Conservation (phyloP, 1,284 basidiomycete species). For the Wolfiporia cocos region DNA sequence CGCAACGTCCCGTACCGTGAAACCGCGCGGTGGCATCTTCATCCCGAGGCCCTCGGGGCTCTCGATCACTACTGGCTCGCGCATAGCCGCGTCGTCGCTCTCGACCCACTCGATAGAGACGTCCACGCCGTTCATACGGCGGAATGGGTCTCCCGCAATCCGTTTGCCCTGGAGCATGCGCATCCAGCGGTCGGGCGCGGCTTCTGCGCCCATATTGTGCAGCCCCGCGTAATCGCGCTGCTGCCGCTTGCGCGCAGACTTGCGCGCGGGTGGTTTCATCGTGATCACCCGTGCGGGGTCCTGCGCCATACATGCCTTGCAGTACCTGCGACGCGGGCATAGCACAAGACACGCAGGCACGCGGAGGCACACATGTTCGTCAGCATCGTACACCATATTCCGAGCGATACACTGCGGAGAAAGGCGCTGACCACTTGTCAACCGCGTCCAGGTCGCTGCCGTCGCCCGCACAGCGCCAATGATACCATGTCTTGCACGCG, state of each 20-base stretch:
- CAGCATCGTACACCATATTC: not conserved
- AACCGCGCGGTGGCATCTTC: constrained; percentile 70
- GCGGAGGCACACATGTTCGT: not conserved
- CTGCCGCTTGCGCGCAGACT: constrained; percentile 67
- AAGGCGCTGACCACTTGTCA: constrained; percentile 45
- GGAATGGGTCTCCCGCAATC: constrained; percentile 57
- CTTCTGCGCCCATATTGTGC: constrained; percentile 47
- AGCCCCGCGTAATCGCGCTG: constrained; percentile 74
- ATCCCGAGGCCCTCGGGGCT: constrained; percentile 75
- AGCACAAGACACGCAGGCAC: not conserved
- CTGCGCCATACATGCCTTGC: constrained; percentile 50
- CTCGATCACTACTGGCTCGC: constrained; percentile 73
- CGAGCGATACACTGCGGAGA: not conserved
- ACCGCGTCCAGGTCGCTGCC: constrained; percentile 54
- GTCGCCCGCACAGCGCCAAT: constrained; percentile 74
- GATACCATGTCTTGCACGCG: constrained; percentile 74
- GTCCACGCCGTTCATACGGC: constrained; percentile 58
- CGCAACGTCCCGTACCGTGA: constrained; percentile 78
- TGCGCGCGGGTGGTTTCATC: constrained; percentile 69
- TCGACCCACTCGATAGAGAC: constrained; percentile 70
- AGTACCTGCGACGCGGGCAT: constrained; percentile 52
- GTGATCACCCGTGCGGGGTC: constrained; percentile 63
- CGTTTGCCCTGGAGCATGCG: constrained; percentile 60
- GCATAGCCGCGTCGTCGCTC: constrained; percentile 61
- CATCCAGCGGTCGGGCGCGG: constrained; percentile 63